These are phyloP conservation scores for Leishmania braziliensis DNA, from an alignment of 208 protist species.

Conservation along the genomic window DNA sequence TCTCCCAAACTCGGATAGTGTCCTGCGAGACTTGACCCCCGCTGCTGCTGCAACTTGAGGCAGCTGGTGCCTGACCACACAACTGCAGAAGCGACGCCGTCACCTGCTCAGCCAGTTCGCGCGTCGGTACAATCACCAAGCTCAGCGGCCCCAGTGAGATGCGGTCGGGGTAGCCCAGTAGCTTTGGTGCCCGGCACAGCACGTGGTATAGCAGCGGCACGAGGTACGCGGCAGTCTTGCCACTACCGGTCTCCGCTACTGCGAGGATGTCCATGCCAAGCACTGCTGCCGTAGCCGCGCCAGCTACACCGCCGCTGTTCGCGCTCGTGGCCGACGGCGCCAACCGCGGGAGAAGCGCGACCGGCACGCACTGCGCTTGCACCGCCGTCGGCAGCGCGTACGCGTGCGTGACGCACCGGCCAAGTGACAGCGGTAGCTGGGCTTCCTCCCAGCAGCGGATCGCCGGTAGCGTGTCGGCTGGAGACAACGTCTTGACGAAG, in stretches of 20 bases:
- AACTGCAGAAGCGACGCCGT: conserved; percentile 28
- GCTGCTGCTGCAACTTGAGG: background rate
- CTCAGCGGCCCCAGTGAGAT: conserved; percentile 80
- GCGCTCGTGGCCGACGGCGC: background rate
- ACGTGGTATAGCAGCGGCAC: conserved; percentile 88
- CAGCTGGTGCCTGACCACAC: conserved; percentile 14
- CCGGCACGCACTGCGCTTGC: conserved; percentile 79
- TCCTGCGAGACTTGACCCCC: background rate
- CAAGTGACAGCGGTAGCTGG: conserved; percentile 61
- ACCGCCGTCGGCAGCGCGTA: conserved; percentile 78
- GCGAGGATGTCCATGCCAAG: conserved; percentile 81
- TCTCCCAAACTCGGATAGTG: conserved; percentile 16
- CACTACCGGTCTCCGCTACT: conserved; percentile 93
- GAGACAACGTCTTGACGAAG: background rate
- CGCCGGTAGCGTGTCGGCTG: conserved; percentile 32
- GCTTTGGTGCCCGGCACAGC: conserved; percentile 41
- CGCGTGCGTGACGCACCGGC: conserved; percentile 37
- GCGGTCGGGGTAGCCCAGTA: conserved; percentile 59
- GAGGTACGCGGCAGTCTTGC: conserved; percentile 94
- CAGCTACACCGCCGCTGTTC: background rate
- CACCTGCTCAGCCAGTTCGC: conserved; percentile 95
- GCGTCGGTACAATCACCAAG: conserved; percentile 91
- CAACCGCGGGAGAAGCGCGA: conserved; percentile 29
- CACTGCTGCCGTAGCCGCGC: background rate
- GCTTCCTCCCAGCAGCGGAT: conserved; percentile 88